Conservation (phyloP, 129 eudicot genomes). For the Scalesia atractyloides region DNA sequence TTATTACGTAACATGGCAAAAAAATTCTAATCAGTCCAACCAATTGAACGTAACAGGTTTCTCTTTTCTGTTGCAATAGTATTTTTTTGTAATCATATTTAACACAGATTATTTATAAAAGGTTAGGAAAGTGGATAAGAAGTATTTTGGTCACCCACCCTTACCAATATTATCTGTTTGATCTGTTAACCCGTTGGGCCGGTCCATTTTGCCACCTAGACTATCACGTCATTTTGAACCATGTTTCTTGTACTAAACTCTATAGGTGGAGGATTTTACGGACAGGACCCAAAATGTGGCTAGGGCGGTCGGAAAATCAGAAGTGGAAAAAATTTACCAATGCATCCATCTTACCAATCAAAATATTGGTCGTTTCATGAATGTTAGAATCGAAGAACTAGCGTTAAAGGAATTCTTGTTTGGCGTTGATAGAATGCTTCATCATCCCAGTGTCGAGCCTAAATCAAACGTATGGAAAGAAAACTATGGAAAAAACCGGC, state of each 20-base stretch:
- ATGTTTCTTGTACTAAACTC: conserved; percentile 10
- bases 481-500: background rate
- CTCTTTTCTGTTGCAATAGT: background rate
- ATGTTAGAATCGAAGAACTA: conserved; percentile 45
- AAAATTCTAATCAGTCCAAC: background rate
- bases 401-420: conserved; percentile 51
- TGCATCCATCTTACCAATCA: conserved; percentile 47
- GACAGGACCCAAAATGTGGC: conserved; percentile 85
- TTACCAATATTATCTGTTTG: background rate
- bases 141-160: background rate
- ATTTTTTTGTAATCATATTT: background rate
- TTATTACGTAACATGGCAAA: background rate
- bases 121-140: background rate
- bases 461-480: background rate
- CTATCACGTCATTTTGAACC: background rate
- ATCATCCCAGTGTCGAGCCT: background rate
- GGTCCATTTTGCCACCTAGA: background rate
- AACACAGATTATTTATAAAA: background rate
- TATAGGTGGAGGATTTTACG: conserved; percentile 94
- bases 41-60: background rate
- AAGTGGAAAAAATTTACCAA: conserved; percentile 48
- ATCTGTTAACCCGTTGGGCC: background rate
- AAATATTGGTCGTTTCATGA: conserved; percentile 44
- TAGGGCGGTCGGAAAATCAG: conserved; percentile 64
- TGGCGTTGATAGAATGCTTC: conserved; percentile 36